Conservation (phyloP, 352 stramenopile genomes). For the Blastocystis sp. region DNA sequence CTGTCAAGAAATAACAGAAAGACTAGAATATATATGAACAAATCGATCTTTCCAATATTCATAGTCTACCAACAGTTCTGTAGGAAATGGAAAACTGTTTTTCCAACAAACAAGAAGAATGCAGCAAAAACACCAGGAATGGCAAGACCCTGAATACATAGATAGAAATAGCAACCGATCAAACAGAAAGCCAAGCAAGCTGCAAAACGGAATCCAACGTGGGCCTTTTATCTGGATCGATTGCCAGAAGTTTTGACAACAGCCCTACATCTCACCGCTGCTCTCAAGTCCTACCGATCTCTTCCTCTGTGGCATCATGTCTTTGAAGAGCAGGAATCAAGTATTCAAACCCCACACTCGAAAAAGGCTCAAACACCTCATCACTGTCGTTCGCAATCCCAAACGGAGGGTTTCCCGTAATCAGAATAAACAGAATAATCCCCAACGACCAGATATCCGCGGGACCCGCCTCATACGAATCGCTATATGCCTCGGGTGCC, state of each 20-base stretch:
- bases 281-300: background rate
- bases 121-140: background rate
- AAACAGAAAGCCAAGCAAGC: background rate
- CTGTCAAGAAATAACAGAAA: background rate
- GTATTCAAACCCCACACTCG: constrained; percentile 13
- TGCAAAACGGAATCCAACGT: background rate
- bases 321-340: background rate
- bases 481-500: constrained; percentile 43
- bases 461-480: constrained; percentile 48
- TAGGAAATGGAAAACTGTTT: no score
- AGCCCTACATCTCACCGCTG: background rate
- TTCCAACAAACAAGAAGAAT: background rate
- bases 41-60: background rate
- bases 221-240: background rate
- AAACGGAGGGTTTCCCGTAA: constrained; percentile 42
- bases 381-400: constrained; percentile 53
- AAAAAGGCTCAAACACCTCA: constrained; percentile 44
- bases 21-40: background rate
- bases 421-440: constrained; percentile 55
- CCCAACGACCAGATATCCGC: constrained; percentile 51
- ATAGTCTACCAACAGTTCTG: background rate
- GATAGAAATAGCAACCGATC: background rate
- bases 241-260: background rate
- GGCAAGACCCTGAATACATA: background rate
- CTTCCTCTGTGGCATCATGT: background rate